Evolutionary conservation across 2,329 filamentous ascomycete species (phyloP), one percentile per base, ranked within the genome.

Genomic region (Fusarium euwallaceae): DNA sequence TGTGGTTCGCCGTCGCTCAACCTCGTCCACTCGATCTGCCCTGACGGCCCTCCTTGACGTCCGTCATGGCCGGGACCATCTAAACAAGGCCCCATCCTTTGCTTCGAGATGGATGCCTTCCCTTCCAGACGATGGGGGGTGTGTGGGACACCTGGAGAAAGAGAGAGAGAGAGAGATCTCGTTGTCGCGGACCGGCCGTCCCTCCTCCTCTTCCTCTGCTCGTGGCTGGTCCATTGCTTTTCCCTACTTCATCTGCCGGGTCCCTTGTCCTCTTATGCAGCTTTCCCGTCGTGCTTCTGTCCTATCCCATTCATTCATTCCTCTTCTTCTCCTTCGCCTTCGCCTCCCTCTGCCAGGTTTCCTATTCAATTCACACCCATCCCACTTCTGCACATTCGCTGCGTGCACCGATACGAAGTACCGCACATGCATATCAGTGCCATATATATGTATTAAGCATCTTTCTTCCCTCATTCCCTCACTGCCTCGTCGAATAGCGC

Each of bases 11-110:
- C 76, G 73, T 76, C 74, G 64, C 61, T 66, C 69, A 71, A 69
- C 70, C 69, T 78, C 76, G 75, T 76, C 75, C 76, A 76, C 75
- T 78, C 74, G 63, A 77, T 76, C 58, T 66, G 45, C 60, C 55
- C 60, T 69, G 39, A n/a, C 24, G 48, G 24, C 48, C 48, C 24
- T 55, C 27, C 27, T 55, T 55, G 51, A 55, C 51, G 51, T 55
- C 51, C 48, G 48, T 53, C 48, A 53, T 53, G 48, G 24, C 48
- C 48, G 48, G 48, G 48, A 51, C 45, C 45, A 51, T 27, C 45
- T 51, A 27, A 51, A 36, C 29, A 32, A 32, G 29, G 24, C 43
- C 41, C 27, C 11, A 43, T 43, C 41, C 41, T 51, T 27, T 53
- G 48, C 48, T 55, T 55, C 51, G 51, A 34, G 27, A 55, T 68